Evolutionary conservation across 1,284 basidiomycete species (phyloP), one percentile per base, ranked within the genome.

Genomic region (Sporisorium scitamineum): DNA sequence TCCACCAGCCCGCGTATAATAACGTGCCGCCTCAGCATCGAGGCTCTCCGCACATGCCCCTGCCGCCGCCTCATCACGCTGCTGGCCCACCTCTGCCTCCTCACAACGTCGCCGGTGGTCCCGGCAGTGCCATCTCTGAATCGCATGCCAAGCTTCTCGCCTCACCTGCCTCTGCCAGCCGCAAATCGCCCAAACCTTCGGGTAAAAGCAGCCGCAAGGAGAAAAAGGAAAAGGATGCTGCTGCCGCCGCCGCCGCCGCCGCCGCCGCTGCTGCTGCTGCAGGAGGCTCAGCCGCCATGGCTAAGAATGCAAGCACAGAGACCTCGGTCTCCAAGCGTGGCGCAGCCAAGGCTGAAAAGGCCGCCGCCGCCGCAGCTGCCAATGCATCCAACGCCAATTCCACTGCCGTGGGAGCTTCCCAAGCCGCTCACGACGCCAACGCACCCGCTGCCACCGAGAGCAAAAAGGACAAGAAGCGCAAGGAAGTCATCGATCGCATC

Each of bases 401-500:
- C 32, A 61, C 66, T 9, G 59, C 56, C 18, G 32, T 47, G 0
- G 60, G 54, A n/a, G 58, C 67, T 34, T 54, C 64, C 2, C 63
- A 61, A 29, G 54, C 55, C 13, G 62, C 39, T 7, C 37, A 37
- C 10, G 59, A 60, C 37, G 44, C 63, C 6, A 56, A 50, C 27
- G 64, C 58, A 18, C 61, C 60, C 9, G 53, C 45, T 22, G 69
- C 51, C 9, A 61, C 54, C 18, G 74, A 72, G 26, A 76, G 69
- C 70, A 76, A 76, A 42, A 76, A 76, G 62, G 74, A 76, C 70
- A 76, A 76, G 67, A 85, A 84, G 70, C 74, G 83, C 51, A 79
- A 78, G 42, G 84, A 85, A 47, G 80, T 84, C 27, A 76, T 85
- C 32, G 84, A 85, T 39, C 79, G 82, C 31, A 74, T 85, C 45